Base-by-base conservation (phyloP, 2,329 filamentous ascomycete species). In the Aurifilum marmelostoma region DNA sequence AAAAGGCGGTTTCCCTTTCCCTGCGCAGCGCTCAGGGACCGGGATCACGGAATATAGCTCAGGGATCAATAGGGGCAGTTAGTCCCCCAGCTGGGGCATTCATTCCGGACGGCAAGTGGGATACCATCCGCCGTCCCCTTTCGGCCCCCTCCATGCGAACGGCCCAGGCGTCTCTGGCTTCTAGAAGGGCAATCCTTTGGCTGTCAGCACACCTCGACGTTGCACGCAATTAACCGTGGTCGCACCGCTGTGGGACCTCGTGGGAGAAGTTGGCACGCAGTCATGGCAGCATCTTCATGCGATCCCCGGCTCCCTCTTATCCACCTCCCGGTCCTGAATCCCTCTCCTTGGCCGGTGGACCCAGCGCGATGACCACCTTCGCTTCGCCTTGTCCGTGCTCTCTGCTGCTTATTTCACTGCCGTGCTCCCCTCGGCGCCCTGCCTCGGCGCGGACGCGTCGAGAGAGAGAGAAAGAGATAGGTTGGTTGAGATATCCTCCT, bases 371-470 rank as follows among this genome's bases (percentile, higher is more conserved):
- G 43, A n/a, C 43, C 56, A 34, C 61, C 34, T 4, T 8, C n/a
- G n/a, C 39, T n/a, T 63, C 61, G 61, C 61, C 24, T 14, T 50
- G 61, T 27, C 61, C 61, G 61, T 47, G 47, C 61, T 34, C n/a
- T 50, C 41, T 41, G 47, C 9, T 47, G 43, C 43, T n/a, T 32
- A 63, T 50, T 63, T 32, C 24, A 27, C 37, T 43, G 14, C 24
- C 24, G 37, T 24, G 21, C n/a, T 43, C 2, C 61, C 61, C 41
- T 8, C 5, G 37, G 16, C 32, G 43, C 59, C 24, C 24, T 29
- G 12, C 37, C 24, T 14, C 18, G 24, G 14, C 27, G 52, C n/a
- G 12, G 52, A 60, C n/a, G 52, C 52, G 58, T 60, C 58, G 29
- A 58, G 7, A 47, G 18, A 47, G 21, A 47, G 21, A 47, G 21